phyloP scores from a whole-genome alignment of 2,329 filamentous ascomycete genomes.

The Uncinocarpus reesii region DNA sequence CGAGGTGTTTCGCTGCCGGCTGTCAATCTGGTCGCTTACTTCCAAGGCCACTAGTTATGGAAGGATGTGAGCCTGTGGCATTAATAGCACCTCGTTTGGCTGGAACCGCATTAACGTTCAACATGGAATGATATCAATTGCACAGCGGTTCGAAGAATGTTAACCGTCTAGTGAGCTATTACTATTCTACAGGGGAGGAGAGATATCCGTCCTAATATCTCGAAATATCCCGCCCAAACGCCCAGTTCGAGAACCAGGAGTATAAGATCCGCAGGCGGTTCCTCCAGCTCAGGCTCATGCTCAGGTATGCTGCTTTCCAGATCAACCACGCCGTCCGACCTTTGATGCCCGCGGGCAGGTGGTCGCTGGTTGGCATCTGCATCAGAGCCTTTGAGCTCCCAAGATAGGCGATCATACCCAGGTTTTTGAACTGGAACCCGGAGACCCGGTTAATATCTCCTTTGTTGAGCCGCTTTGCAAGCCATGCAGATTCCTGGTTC shows the following conservation, averaged over 20 bases:
- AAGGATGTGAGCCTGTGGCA: no score
- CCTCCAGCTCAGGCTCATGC: conserved; percentile 40
- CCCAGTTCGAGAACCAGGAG: conserved; percentile 34
- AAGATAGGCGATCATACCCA: conserved; percentile 51
- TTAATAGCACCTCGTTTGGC: no score
- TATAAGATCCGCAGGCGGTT: conserved; percentile 35
- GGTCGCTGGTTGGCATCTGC: conserved; percentile 35
- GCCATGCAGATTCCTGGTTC: conserved; percentile 49
- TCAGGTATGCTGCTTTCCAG: conserved; percentile 38
- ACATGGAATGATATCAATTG: no score
- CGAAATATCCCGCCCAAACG: conserved; percentile 38
- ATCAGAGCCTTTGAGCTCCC: conserved; percentile 49
- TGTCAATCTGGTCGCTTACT: no score
- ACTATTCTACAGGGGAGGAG: background rate
- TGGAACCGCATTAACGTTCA: no score
- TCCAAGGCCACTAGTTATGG: no score
- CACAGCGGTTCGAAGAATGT: no score
- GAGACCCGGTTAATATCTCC: conserved; percentile 28
- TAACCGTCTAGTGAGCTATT: no score
- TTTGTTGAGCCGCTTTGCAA: conserved; percentile 46
- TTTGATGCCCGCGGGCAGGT: conserved; percentile 30
- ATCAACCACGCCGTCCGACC: conserved; percentile 35
- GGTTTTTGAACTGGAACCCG: conserved; percentile 46
- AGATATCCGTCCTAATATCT: conserved; percentile 25
- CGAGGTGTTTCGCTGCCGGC: no score